Conservation (phyloP, 768 basidiomycete species). For the Trametes sanguinea region DNA sequence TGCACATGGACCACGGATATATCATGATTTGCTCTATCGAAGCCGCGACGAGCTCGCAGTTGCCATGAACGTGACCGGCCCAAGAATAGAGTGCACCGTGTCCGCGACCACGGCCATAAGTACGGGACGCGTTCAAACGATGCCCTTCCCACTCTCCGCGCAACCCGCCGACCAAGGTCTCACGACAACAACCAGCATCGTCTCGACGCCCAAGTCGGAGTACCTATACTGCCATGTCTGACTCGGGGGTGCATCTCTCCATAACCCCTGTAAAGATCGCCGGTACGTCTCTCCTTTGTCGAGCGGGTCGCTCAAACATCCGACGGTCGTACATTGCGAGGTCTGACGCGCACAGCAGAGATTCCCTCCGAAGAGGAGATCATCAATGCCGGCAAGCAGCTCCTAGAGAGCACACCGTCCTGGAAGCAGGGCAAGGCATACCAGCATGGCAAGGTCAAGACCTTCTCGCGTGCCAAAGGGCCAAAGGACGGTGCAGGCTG, state of each 20-base stretch:
- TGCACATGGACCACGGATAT: background rate
- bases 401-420: slow-evolving; percentile 55
- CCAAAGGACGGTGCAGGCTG: slow-evolving; percentile 60
- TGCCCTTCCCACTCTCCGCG: background rate
- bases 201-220: background rate
- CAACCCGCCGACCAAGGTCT: background rate
- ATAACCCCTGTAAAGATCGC: slow-evolving; percentile 42
- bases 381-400: slow-evolving; percentile 50
- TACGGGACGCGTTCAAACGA: background rate
- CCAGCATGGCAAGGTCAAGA: slow-evolving; percentile 55
- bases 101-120: background rate
- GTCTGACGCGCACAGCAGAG: slow-evolving; percentile 38
- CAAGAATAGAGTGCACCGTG: slow-evolving; percentile 15
- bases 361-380: slow-evolving; percentile 63
- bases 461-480: slow-evolving; percentile 52
- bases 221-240: slow-evolving; percentile 20
- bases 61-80: background rate
- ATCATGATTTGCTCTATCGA: background rate
- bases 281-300: slow-evolving; percentile 33
- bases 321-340: background rate
- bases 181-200: background rate
- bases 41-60: background rate
- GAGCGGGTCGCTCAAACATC: background rate
- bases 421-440: slow-evolving; percentile 75
- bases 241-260: slow-evolving; percentile 37